Evolutionary conservation across 352 stramenopile genomes (phyloP).

Genomic region (Lagenidium giganteum): DNA sequence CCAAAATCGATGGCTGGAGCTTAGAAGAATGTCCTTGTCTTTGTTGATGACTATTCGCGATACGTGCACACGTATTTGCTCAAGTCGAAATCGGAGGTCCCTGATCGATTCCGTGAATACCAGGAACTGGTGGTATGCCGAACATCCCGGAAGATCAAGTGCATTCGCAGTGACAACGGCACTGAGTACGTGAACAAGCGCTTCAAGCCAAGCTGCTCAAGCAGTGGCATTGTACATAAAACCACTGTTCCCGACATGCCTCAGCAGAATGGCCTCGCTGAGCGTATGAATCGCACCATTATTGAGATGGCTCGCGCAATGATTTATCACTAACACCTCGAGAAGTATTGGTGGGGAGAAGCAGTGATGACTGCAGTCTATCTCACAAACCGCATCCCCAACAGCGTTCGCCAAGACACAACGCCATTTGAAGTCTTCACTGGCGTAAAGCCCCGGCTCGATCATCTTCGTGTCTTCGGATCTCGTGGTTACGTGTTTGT

Average conservation of each 20-base stretch:
- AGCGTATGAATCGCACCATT: constrained; percentile 10
- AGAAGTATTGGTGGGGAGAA: constrained; percentile 13
- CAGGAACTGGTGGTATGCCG: no score
- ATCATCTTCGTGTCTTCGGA: constrained; percentile 14
- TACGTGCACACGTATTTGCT: no score
- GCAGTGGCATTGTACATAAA: constrained; percentile 2
- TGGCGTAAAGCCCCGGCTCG: constrained; percentile 1
- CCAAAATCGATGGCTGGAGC: no score
- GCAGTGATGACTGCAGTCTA: constrained; percentile 15
- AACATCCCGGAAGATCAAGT: no score
- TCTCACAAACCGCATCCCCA: constrained; percentile 11
- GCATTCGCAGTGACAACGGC: constrained; percentile 2
- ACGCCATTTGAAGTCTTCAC: constrained; percentile 5
- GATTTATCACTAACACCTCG: constrained; percentile 3
- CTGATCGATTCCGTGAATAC: no score
- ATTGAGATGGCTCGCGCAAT: constrained; percentile 5
- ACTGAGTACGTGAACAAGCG: constrained; percentile 7
- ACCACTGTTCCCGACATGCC: constrained; percentile 2
- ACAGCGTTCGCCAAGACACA: neutral
- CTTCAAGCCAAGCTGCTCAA: neutral
- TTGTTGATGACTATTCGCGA: no score
- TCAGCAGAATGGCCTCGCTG: constrained; percentile 7
- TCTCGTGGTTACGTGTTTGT: constrained; percentile 9
- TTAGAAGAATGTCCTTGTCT: no score
- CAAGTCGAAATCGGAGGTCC: no score